phyloP scores from a whole-genome alignment of 129 eudicot species.

The Escallonia herrerae region DNA sequence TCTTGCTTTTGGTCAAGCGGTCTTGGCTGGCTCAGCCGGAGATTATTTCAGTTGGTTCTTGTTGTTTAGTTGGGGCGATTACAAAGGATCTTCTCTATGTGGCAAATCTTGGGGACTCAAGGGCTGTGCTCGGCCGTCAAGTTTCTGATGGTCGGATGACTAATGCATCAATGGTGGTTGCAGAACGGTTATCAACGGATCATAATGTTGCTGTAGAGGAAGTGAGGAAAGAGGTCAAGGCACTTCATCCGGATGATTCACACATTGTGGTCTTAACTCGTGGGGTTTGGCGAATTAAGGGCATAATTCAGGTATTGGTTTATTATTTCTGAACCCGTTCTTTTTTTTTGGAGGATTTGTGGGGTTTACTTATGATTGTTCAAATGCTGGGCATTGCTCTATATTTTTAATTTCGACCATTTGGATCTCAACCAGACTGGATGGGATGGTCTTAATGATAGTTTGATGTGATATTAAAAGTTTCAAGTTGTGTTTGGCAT shows the following conservation, averaged over 20 bases:
- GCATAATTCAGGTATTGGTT: slow-evolving; percentile 61
- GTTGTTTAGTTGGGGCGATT: slow-evolving; percentile 65
- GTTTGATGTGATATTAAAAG: background rate
- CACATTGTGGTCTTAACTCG: slow-evolving; percentile 51
- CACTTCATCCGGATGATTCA: slow-evolving; percentile 73
- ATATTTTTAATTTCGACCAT: too few species aligned
- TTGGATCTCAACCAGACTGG: background rate
- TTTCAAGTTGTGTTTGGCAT: background rate
- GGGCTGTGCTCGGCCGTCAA: slow-evolving; percentile 68
- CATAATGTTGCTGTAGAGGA: slow-evolving; percentile 66
- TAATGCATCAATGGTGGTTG: slow-evolving; percentile 38
- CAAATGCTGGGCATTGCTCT: background rate
- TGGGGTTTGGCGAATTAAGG: slow-evolving; percentile 73
- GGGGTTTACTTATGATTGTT: too few species aligned
- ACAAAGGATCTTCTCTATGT: slow-evolving; percentile 53
- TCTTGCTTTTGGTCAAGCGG: slow-evolving; percentile 42
- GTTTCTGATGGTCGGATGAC: slow-evolving; percentile 20
- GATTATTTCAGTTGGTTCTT: slow-evolving; percentile 59
- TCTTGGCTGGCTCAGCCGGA: slow-evolving; percentile 56
- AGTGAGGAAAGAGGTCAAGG: slow-evolving; percentile 64
- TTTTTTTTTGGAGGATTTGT: background rate
- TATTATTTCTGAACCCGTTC: slow-evolving; percentile 3
- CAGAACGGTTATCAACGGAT: slow-evolving; percentile 60
- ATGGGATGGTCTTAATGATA: background rate
- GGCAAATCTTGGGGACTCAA: slow-evolving; percentile 68